Percentiles rank a stretch among this genome's conserved stretches.
Conservation (phyloP, 495 filamentous ascomycete species). For the Penicillium fimorum region DNA sequence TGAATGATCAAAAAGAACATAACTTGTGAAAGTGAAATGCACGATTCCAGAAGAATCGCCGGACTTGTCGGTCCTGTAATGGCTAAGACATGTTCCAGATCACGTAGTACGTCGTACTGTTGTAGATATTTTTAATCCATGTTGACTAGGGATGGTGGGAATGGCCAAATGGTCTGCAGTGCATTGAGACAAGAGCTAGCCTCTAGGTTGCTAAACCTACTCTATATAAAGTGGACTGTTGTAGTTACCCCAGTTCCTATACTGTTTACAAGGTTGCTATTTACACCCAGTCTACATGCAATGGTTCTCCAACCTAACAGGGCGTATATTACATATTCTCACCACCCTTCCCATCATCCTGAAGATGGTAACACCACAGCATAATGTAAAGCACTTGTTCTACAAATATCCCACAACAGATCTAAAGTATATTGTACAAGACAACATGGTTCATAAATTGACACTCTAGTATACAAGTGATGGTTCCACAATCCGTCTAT, state of each 20-base stretch:
- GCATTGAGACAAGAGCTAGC: not conserved
- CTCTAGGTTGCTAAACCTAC: not conserved
- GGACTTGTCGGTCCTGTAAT: constrained; percentile 16
- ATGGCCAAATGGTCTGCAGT: not conserved
- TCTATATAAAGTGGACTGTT: not conserved
- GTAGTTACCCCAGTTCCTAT: not conserved
- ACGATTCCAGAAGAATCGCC: constrained; percentile 17
- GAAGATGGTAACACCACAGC: not conserved
- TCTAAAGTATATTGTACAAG: not conserved
- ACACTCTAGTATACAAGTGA: constrained; percentile 30
- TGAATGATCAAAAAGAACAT: constrained; percentile 48
- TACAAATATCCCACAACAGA: not conserved
- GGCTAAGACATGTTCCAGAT: constrained; percentile 2
- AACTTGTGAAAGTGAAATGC: constrained; percentile 25
- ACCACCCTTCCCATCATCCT: not conserved
- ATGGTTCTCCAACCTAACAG: not conserved
- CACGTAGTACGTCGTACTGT: not conserved
- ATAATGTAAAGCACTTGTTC: not conserved
- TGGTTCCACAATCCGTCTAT: constrained; percentile 8
- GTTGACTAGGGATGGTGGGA: not conserved
- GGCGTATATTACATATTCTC: not conserved
- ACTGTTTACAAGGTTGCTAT: not conserved
- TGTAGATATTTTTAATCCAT: not conserved
- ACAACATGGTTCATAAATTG: constrained; percentile 22
- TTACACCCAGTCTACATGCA: not conserved